Base-by-base conservation (phyloP, 1,284 basidiomycete species). In the Inonotus obliquus region DNA sequence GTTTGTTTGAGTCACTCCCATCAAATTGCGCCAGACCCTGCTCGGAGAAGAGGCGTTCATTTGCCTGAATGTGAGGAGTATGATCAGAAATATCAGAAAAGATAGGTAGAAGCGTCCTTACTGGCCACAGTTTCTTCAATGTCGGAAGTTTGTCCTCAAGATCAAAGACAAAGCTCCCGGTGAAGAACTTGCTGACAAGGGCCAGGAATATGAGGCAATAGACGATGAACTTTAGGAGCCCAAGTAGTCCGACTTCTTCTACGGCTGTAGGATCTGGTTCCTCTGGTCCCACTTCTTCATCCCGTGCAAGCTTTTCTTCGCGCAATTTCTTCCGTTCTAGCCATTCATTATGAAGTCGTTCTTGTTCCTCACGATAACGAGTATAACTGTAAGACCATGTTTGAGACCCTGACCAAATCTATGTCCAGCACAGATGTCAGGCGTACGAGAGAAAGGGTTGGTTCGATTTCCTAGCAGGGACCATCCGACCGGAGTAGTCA, bases 81-180 rank as follows among this genome's bases (percentile, higher is more conserved):
- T 32, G 19, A 14, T 19, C 37, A n/a, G 17, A 17, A 44, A 49
- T 27, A 39, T 19, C 54, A 19, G 27, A 11, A 6, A 37, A 32
- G 27, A 19, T n/a, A 49, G n/a, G 9, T 17, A 17, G 7, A 17
- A 7, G 7, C 23, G 23, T 13, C 74, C 83, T 67, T 62, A 89
- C 85, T 61, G 88, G 87, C 73, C 77, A 79, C 69, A 83, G 85
- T 17, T 81, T 81, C 75, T 82, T 84, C 56, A 85, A 66, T 48
- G 78, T 74, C 21, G 75, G 69, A 82, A 81, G 84, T 68, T 81
- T 82, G 62, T 79, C 81, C 63, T 89, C 80, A 68, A 86, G 83
- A 65, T 92, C 89, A 89, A 91, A 94, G 19, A 85, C 72, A 71
- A 84, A 91, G 69, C 86, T 90, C 32, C 87, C 90, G 0, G 90